A percentile compares a stretch with the other conserved stretches of the same genome.
Conservation (phyloP, 495 filamentous ascomycete genomes). For the Trichoderma virens region DNA sequence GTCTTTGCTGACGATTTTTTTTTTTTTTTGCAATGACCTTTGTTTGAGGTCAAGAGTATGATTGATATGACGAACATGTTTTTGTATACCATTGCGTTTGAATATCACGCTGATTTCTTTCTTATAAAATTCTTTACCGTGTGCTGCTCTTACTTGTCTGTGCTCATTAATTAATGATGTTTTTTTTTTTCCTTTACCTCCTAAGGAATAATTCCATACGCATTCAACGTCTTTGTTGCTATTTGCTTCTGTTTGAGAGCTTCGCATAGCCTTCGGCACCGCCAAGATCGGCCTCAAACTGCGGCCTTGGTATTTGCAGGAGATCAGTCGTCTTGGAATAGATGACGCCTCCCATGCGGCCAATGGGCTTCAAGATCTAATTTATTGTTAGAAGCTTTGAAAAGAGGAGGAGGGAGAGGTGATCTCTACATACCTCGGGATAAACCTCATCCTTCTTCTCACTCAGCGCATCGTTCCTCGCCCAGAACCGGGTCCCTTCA, state of each 20-base stretch:
- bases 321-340: slow-evolving; percentile 66
- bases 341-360: slow-evolving; percentile 74
- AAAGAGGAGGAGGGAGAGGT: slow-evolving; percentile 11
- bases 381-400: slow-evolving; percentile 3
- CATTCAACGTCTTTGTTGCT: too few relatives aligned
- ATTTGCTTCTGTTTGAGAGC: slow-evolving; percentile 13
- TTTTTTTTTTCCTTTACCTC: too few relatives aligned
- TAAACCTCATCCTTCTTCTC: slow-evolving; percentile 65
- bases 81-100: slow-evolving; percentile 9
- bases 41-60: slow-evolving; percentile 5
- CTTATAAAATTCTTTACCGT: neutral
- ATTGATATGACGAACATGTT: slow-evolving; percentile 5
- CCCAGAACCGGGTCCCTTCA: slow-evolving; percentile 86
- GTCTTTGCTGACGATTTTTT: neutral
- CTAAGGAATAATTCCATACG: too few relatives aligned
- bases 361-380: slow-evolving; percentile 60
- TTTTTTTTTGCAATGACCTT: neutral
- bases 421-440: slow-evolving; percentile 32
- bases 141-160: slow-evolving; percentile 1
- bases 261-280: slow-evolving; percentile 30
- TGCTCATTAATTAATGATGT: slow-evolving; percentile 15
- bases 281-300: slow-evolving; percentile 47
- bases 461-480: slow-evolving; percentile 79
- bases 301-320: slow-evolving; percentile 69
- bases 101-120: neutral